Percentiles rank a stretch among this genome's conserved stretches.
Conservation (phyloP, 768 basidiomycete genomes). For the Podaxis sp. region DNA sequence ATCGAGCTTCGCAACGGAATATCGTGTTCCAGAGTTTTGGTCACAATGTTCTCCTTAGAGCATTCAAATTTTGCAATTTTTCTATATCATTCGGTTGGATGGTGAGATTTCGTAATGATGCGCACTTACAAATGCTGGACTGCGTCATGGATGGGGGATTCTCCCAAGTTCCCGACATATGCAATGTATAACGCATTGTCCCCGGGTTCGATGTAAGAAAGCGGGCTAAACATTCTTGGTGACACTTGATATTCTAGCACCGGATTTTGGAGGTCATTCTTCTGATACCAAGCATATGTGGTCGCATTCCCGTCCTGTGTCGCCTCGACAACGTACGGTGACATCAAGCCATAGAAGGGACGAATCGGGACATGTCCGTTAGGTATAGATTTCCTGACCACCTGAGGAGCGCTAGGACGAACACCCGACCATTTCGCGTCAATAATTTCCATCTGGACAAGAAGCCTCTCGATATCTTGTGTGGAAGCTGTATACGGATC, state of each 20-base stretch:
- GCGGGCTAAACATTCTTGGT: background rate
- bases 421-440: slow-evolving; percentile 5
- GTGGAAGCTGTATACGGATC: background rate
- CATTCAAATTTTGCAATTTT: slow-evolving; percentile 1
- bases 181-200: background rate
- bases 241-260: background rate
- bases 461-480: slow-evolving; percentile 1
- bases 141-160: background rate
- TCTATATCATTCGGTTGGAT: background rate
- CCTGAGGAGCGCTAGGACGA: background rate
- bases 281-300: background rate
- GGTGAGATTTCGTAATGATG: background rate
- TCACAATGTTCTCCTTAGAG: background rate
- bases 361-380: no score
- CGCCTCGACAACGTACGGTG: background rate
- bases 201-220: background rate
- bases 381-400: background rate
- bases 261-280: background rate
- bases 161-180: background rate
- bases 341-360: background rate
- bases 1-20: background rate
- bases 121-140: background rate
- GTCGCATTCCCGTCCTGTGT: background rate
- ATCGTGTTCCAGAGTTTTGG: slow-evolving; percentile 4
- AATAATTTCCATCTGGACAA: slow-evolving; percentile 8